A percentile compares a stretch with the other conserved stretches of the same genome.
These are phyloP conservation scores for Irpex sp. DNA, from an alignment of 1,284 basidiomycete genomes.

Conservation along the genomic window DNA sequence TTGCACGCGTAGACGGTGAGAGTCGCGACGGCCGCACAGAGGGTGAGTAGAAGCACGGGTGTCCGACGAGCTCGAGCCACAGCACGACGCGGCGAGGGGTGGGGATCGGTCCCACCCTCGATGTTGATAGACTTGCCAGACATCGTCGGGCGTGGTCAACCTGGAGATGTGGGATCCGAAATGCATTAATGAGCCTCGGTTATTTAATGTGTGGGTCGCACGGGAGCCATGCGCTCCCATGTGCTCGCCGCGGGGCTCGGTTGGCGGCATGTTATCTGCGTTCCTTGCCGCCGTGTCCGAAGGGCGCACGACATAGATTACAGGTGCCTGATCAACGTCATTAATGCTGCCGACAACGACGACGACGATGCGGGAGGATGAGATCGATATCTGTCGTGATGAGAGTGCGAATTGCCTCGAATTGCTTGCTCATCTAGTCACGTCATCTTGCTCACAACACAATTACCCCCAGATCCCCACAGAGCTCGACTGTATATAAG, in stretches of 20 bases:
- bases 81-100: not conserved
- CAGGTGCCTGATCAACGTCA: too few relatives aligned
- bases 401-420: not conserved
- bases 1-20: constrained; percentile 17
- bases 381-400: not conserved
- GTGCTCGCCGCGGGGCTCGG: not conserved
- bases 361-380: too few relatives aligned
- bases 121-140: constrained; percentile 1
- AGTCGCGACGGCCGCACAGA: constrained; percentile 16
- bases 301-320: too few relatives aligned
- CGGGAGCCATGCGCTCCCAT: not conserved
- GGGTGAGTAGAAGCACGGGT: constrained; percentile 10
- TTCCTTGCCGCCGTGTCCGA: too few relatives aligned
- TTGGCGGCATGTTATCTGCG: too few relatives aligned
- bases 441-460: not conserved
- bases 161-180: not conserved
- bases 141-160: not conserved
- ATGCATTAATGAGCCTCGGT: not conserved
- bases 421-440: not conserved
- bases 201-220: not conserved
- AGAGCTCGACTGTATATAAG: too few relatives aligned
- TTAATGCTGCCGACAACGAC: too few relatives aligned
- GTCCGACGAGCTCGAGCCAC: not conserved
- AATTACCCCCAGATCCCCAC: too few relatives aligned
- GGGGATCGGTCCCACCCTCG: not conserved